These are phyloP conservation scores for Pseudonitzschia multiseries DNA, from an alignment of 108 stramenopile species.

Conservation along the genomic window DNA sequence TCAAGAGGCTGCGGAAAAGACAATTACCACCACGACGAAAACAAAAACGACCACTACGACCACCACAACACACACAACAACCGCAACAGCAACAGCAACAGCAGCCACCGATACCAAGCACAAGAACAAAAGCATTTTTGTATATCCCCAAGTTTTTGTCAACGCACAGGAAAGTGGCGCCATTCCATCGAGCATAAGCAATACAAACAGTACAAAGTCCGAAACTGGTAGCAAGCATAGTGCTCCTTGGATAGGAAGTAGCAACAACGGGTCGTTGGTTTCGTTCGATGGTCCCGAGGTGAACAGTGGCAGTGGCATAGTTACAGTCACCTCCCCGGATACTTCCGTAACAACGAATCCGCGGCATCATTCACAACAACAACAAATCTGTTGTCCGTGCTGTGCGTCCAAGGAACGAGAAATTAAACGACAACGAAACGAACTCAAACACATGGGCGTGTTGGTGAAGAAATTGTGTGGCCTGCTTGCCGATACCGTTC, in stretches of 20 bases:
- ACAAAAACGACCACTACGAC: constrained; percentile 7
- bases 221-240: too few species aligned
- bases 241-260: too few species aligned
- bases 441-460: not conserved
- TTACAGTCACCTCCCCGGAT: too few species aligned
- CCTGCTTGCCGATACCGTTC: not conserved
- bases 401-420: not conserved
- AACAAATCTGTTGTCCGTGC: not conserved
- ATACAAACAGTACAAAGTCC: too few species aligned
- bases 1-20: not conserved
- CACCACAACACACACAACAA: not conserved
- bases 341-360: too few species aligned
- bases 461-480: not conserved
- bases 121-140: not conserved
- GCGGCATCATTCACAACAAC: too few species aligned
- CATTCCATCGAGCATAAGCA: too few species aligned
- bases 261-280: too few species aligned
- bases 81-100: not conserved
- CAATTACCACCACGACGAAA: not conserved
- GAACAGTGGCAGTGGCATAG: too few species aligned
- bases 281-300: too few species aligned
- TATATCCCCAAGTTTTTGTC: not conserved
- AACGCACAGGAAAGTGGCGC: too few species aligned
- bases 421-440: not conserved
- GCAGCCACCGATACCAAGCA: too few species aligned